Percentiles rank a stretch among this genome's conserved stretches.
Evolutionary conservation across 331 rosid genomes (phyloP).

Genomic region (Saraca asoca): DNA sequence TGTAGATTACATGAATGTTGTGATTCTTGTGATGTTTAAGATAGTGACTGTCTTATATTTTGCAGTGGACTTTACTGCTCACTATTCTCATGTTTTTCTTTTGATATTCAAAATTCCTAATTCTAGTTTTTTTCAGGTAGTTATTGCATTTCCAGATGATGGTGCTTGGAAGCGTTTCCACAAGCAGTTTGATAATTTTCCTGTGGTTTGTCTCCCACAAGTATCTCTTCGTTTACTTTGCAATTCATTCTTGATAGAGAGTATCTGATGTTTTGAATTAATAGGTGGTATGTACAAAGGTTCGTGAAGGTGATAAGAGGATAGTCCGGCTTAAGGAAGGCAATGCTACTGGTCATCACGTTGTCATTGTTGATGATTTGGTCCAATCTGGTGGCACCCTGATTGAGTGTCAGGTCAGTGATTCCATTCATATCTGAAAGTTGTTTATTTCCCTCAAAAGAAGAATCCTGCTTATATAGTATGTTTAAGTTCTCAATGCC

Average conservation of each 20-base stretch:
- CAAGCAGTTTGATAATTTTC: slow-evolving; percentile 77
- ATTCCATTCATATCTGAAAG: not conserved
- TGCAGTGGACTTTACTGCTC: not conserved
- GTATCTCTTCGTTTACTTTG: slow-evolving; percentile 14
- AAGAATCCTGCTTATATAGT: not conserved
- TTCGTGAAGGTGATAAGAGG: slow-evolving; percentile 93
- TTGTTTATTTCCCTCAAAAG: slow-evolving; percentile 18
- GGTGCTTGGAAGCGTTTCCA: slow-evolving; percentile 99
- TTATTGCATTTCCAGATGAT: slow-evolving; percentile 95
- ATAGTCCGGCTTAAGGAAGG: slow-evolving; percentile 97
- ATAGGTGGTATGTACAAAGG: slow-evolving; percentile 90
- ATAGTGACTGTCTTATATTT: slow-evolving; percentile 22
- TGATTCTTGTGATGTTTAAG: slow-evolving; percentile 1
- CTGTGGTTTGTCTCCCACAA: slow-evolving; percentile 57
- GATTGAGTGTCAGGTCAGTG: slow-evolving; percentile 85
- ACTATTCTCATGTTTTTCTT: slow-evolving; percentile 4
- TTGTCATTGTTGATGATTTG: slow-evolving; percentile 94
- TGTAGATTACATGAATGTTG: not conserved
- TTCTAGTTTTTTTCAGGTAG: slow-evolving; percentile 59
- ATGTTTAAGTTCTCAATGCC: not conserved
- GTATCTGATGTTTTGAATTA: slow-evolving; percentile 33
- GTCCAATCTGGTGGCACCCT: slow-evolving; percentile 98
- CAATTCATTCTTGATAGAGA: slow-evolving; percentile 5
- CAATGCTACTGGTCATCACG: slow-evolving; percentile 73
- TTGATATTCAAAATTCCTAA: slow-evolving; percentile 22